Evolutionary conservation across 2,329 filamentous ascomycete genomes (phyloP), one percentile per base, ranked within the genome.

Genomic region (Pseudofabraea citricarpa): DNA sequence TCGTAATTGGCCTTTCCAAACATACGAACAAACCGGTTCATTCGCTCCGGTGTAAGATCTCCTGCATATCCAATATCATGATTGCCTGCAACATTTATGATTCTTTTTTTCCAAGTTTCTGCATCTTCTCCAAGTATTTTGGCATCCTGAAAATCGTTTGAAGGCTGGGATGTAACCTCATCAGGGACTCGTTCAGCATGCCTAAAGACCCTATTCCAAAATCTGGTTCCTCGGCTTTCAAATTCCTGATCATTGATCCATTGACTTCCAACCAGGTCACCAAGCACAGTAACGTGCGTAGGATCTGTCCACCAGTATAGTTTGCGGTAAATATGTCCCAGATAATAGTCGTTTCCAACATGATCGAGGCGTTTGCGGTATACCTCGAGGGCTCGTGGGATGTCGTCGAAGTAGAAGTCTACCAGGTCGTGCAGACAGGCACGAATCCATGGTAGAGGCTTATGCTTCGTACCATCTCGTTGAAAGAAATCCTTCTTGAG

Each of bases 1-100:
- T 95, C 90, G 75, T 95, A 98, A 63, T 97, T 95, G 15, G 87
- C 81, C 51, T 82, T 87, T 44, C 93, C 93, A 68, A 95, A 98
- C 2, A 78, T 77, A 18, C 75, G 73, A 66, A 95, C 90, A 60
- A 97, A 98, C 1, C 93, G 79, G 21, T 79, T 71, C 43, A 96
- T 72, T 3, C 90, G 80, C 48, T 80, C 73, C n/a, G 74, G 68
- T 31, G 85, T 89, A 48, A 97, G 75, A 63, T 98, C 93, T 3
- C 93, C 93, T 0, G 90, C 89, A 62, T 98, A 98, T 24, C 93
- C 93, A 58, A 98, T 83, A 63, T 98, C 93, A 61, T 98, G 93
- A 59, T 98, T 98, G 1, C 93, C 93, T 0, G 83, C 90, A 20
- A 97, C 80, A 54, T 95, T 94, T 61, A 98, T 89, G 50, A 96